Evolutionary conservation across 2,329 filamentous ascomycete species (phyloP).

Genomic region (Colletotrichum sp.): DNA sequence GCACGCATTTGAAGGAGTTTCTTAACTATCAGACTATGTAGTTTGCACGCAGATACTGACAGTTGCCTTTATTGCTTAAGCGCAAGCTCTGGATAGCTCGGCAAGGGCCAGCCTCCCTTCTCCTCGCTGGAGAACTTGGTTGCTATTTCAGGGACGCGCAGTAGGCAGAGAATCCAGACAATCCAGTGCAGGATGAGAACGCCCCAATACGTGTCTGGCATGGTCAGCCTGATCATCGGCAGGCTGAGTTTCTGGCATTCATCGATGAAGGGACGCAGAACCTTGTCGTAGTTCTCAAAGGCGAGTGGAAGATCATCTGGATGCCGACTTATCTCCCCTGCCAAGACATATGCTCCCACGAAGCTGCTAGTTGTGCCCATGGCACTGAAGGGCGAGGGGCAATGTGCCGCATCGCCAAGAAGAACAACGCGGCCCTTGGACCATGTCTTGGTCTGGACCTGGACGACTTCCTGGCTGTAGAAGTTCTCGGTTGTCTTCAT

Average conservation of each 20-base stretch:
- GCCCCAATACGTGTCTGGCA: conserved; percentile 8
- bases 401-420: conserved; percentile 53
- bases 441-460: conserved; percentile 42
- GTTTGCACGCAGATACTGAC: not conserved
- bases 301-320: not conserved
- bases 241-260: conserved; percentile 2
- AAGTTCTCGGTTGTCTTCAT: conserved; percentile 41
- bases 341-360: conserved; percentile 54
- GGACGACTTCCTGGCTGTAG: conserved; percentile 45
- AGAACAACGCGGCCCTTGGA: conserved; percentile 44
- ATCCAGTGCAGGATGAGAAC: not conserved
- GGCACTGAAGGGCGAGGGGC: conserved; percentile 47
- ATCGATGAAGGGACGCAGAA: conserved; percentile 9
- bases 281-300: conserved; percentile 4
- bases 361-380: conserved; percentile 49
- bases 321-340: conserved; percentile 46
- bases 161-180: conserved; percentile 9
- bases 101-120: not conserved
- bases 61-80: not conserved
- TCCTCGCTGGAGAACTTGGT: not conserved
- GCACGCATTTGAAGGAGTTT: not conserved
- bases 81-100: not conserved
- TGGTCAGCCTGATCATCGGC: not conserved
- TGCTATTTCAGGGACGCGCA: conserved; percentile 3
- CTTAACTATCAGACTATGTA: not conserved